phyloP scores from a whole-genome alignment of 805 yeast species.

The Myxozyma geophila region DNA sequence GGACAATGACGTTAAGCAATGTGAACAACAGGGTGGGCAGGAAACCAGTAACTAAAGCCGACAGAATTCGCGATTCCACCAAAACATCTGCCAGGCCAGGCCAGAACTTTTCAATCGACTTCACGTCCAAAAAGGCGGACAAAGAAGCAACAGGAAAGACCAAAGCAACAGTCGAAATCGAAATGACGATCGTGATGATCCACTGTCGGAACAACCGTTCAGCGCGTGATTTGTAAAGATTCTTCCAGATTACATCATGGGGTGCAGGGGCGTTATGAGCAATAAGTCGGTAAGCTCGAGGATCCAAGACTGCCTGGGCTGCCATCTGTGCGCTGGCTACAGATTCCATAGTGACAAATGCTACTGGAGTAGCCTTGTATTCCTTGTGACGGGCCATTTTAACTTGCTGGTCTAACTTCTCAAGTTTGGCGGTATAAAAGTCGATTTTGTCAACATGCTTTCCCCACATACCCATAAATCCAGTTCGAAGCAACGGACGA shows the following conservation, averaged over 20 bases:
- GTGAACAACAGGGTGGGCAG: slow-evolving; percentile 92
- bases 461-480: slow-evolving; percentile 68
- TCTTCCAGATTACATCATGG: slow-evolving; percentile 91
- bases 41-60: slow-evolving; percentile 80
- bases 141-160: slow-evolving; percentile 83
- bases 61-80: slow-evolving; percentile 69
- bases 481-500: slow-evolving; percentile 68
- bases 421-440: slow-evolving; percentile 69
- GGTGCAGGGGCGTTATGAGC: slow-evolving; percentile 94
- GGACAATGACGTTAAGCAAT: slow-evolving; percentile 76
- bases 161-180: slow-evolving; percentile 70
- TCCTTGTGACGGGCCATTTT: slow-evolving; percentile 64
- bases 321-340: slow-evolving; percentile 96
- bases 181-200: slow-evolving; percentile 67
- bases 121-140: slow-evolving; percentile 78
- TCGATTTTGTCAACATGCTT: slow-evolving; percentile 79
- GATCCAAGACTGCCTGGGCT: slow-evolving; percentile 93
- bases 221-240: slow-evolving; percentile 75
- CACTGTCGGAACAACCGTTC: slow-evolving; percentile 71
- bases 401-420: slow-evolving; percentile 72
- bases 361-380: slow-evolving; percentile 84
- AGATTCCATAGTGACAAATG: slow-evolving; percentile 91
- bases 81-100: slow-evolving; percentile 78
- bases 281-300: slow-evolving; percentile 79
- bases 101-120: slow-evolving; percentile 78